A percentile compares a stretch with the other conserved stretches of the same genome.
These are phyloP conservation scores for Oenanthe javanica DNA, from an alignment of 140 eudicot species.

Conservation along the genomic window DNA sequence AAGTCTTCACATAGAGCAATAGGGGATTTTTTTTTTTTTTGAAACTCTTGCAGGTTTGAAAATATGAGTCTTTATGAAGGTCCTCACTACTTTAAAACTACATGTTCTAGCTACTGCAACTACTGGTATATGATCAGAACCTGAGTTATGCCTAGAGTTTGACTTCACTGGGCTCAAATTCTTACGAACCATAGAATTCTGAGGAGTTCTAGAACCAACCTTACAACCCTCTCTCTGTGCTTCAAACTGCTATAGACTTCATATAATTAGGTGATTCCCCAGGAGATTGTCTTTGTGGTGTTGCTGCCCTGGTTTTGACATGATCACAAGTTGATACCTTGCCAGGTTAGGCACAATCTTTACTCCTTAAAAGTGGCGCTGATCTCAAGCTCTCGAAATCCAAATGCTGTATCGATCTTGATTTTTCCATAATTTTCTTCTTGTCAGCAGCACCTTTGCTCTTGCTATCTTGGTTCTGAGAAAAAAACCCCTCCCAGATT, in stretches of 20 bases:
- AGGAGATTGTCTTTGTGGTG: slow-evolving; percentile 22
- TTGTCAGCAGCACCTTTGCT: slow-evolving; percentile 30
- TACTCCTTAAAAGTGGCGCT: too few species aligned
- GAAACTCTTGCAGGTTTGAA: slow-evolving; percentile 59
- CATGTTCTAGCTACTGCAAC: slow-evolving; percentile 21
- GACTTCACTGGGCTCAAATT: slow-evolving; percentile 17
- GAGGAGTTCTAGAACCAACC: slow-evolving; percentile 24
- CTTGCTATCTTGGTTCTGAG: slow-evolving; percentile 37
- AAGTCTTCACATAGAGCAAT: slow-evolving; percentile 41
- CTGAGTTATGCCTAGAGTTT: slow-evolving; percentile 4
- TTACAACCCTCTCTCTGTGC: slow-evolving; percentile 56
- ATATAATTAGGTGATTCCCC: slow-evolving; percentile 64
- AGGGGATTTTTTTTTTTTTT: slow-evolving; percentile 34
- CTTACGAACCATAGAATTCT: slow-evolving; percentile 13
- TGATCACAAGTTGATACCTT: slow-evolving; percentile 30
- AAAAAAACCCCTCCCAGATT: slow-evolving; percentile 30
- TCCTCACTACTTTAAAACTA: slow-evolving; percentile 47
- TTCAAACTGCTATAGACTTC: slow-evolving; percentile 83
- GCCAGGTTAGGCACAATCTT: slow-evolving; percentile 25
- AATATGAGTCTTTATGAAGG: slow-evolving; percentile 51
- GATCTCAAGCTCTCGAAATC: slow-evolving; percentile 26
- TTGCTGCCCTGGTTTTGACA: slow-evolving; percentile 2
- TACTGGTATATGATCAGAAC: slow-evolving; percentile 34
- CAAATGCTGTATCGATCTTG: slow-evolving; percentile 41
- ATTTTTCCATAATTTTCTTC: slow-evolving; percentile 66